These are phyloP conservation scores for Cladosporium colombiae DNA, from an alignment of 2,329 filamentous ascomycete species.

Conservation along the genomic window DNA sequence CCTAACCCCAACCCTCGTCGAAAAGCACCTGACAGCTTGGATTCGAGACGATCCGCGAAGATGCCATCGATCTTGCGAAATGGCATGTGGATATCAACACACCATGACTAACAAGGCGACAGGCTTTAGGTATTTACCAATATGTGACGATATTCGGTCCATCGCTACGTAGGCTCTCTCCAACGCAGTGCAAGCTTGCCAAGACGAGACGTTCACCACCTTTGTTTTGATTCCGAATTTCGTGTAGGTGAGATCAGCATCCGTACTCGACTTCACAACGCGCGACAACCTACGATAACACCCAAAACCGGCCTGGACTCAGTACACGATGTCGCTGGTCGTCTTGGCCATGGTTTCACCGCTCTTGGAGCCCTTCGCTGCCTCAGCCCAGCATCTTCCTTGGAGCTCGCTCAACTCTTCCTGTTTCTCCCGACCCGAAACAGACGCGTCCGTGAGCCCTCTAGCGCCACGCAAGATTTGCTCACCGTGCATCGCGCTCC, in stretches of 20 bases:
- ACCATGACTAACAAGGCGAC: not conserved
- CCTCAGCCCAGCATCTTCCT: not conserved
- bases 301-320: not conserved
- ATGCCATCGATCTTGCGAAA: too few species aligned
- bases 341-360: not conserved
- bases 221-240: not conserved
- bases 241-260: not conserved
- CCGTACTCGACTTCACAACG: not conserved
- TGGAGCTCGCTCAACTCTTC: not conserved
- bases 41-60: not conserved
- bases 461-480: constrained; percentile 7
- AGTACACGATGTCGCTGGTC: not conserved
- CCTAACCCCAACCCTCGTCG: not conserved
- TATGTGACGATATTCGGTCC: not conserved
- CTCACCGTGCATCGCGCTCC: constrained; percentile 12
- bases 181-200: not conserved
- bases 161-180: not conserved
- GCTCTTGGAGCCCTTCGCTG: not conserved
- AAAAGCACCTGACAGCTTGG: not conserved
- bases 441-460: not conserved
- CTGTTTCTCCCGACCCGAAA: constrained; percentile 5
- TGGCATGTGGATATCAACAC: not conserved
- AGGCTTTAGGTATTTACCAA: too few species aligned
- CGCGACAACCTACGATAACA: not conserved
- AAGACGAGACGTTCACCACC: not conserved